Conservation (phyloP, 805 yeast species). For the Kluyveromyces lactis region DNA sequence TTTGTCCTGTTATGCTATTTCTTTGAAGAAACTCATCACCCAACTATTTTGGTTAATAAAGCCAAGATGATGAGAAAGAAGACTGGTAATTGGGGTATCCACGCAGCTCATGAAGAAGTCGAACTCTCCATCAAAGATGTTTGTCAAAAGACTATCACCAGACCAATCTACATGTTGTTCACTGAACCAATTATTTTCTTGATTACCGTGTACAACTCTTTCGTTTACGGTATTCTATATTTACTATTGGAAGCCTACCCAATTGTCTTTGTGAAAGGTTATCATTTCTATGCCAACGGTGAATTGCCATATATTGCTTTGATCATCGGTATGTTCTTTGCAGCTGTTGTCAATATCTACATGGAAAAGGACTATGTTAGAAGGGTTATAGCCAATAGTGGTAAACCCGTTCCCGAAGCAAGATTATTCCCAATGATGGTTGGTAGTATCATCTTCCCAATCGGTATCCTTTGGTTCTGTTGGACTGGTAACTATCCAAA, state of each 20-base stretch:
- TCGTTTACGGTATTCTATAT: slow-evolving; percentile 73
- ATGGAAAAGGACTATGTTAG: slow-evolving; percentile 45
- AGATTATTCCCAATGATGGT: slow-evolving; percentile 69
- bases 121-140: slow-evolving; percentile 50
- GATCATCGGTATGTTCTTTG: slow-evolving; percentile 57
- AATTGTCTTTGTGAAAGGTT: slow-evolving; percentile 54
- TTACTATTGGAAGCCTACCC: slow-evolving; percentile 71
- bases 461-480: slow-evolving; percentile 77
- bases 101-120: slow-evolving; percentile 65
- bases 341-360: slow-evolving; percentile 44
- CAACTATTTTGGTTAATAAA: slow-evolving; percentile 51
- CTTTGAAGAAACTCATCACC: slow-evolving; percentile 64
- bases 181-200: slow-evolving; percentile 68
- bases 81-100: slow-evolving; percentile 78
- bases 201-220: slow-evolving; percentile 63
- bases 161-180: slow-evolving; percentile 62
- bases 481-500: slow-evolving; percentile 79
- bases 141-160: slow-evolving; percentile 49
- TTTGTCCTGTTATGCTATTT: slow-evolving; percentile 32
- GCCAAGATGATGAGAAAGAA: slow-evolving; percentile 54
- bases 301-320: slow-evolving; percentile 77
- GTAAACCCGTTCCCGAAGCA: slow-evolving; percentile 66
- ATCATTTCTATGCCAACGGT: slow-evolving; percentile 41
- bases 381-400: slow-evolving; percentile 43
- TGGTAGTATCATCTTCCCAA: slow-evolving; percentile 63